phyloP scores from a whole-genome alignment of 441 rosid genomes.

The Populus hybrid region DNA sequence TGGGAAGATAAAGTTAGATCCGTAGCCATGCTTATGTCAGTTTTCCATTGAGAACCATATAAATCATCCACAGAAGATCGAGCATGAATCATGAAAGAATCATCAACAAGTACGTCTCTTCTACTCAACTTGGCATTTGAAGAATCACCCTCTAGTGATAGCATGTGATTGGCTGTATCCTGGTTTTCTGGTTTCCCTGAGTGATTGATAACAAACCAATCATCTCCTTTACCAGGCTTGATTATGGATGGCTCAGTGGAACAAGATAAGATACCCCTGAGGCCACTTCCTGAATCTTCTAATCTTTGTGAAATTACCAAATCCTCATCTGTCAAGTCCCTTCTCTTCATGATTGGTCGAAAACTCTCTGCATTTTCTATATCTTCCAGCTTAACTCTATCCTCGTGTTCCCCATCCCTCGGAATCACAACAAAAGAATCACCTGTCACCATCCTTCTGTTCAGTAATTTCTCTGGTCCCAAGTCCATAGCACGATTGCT shows the following conservation, averaged over 20 bases:
- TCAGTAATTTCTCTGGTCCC: slow-evolving; percentile 35
- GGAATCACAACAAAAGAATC: slow-evolving; percentile 46
- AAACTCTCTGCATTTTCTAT: slow-evolving; percentile 43
- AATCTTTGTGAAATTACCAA: slow-evolving; percentile 43
- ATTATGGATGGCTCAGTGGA: slow-evolving; percentile 35
- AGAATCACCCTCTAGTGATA: slow-evolving; percentile 22
- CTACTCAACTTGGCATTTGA: slow-evolving; percentile 29
- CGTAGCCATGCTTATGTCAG: slow-evolving; percentile 60
- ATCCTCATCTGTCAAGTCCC: slow-evolving; percentile 45
- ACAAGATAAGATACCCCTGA: slow-evolving; percentile 26
- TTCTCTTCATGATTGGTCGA: slow-evolving; percentile 44
- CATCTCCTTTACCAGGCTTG: slow-evolving; percentile 59
- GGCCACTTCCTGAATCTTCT: slow-evolving; percentile 39
- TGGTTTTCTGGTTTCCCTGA: slow-evolving; percentile 31
- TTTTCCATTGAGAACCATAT: slow-evolving; percentile 55
- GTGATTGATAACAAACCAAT: slow-evolving; percentile 45
- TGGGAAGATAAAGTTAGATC: slow-evolving; percentile 45
- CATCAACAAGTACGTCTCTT: slow-evolving; percentile 49
- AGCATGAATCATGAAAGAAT: slow-evolving; percentile 72
- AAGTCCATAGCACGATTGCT: slow-evolving; percentile 20
- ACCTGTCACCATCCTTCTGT: slow-evolving; percentile 22
- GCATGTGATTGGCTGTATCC: slow-evolving; percentile 20
- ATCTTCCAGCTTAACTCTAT: slow-evolving; percentile 34
- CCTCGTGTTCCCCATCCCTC: slow-evolving; percentile 33
- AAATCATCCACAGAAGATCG: slow-evolving; percentile 34